Percentiles rank a stretch among this genome's conserved stretches.
Conservation (phyloP, 2,329 filamentous ascomycete genomes). For the Aspergillus sp. region DNA sequence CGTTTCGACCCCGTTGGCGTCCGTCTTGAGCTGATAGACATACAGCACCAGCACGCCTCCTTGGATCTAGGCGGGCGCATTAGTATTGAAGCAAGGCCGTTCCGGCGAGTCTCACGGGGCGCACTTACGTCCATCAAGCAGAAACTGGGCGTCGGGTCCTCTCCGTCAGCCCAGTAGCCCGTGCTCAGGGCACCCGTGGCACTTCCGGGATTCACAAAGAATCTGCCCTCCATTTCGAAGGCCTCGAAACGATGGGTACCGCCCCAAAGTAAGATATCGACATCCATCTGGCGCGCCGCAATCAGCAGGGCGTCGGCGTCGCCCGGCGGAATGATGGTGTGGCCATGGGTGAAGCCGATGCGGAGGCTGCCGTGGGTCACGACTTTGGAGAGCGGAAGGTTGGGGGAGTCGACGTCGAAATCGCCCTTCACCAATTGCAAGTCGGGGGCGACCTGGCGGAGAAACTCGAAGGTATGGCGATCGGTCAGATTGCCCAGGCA, state of each 20-base stretch:
- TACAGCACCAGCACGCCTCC: constrained; percentile 94
- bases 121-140: constrained; percentile 93
- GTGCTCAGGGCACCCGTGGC: constrained; percentile 66
- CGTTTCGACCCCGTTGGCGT: constrained; percentile 72
- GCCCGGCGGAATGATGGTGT: constrained; percentile 66
- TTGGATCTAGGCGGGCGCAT: constrained; percentile 66
- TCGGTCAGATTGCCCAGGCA: constrained; percentile 80
- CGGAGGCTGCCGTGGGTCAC: constrained; percentile 67
- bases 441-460: constrained; percentile 70
- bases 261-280: constrained; percentile 68
- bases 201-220: constrained; percentile 69
- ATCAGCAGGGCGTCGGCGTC: constrained; percentile 67
- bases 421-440: constrained; percentile 70
- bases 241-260: constrained; percentile 70
- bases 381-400: constrained; percentile 65
- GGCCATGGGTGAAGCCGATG: constrained; percentile 70
- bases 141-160: constrained; percentile 84
- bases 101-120: background rate
- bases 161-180: constrained; percentile 57
- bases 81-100: constrained; percentile 2
- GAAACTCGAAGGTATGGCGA: constrained; percentile 76
- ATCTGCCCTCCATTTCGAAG: constrained; percentile 70
- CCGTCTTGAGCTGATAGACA: constrained; percentile 82
- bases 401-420: constrained; percentile 67
- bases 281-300: constrained; percentile 69